A percentile compares a stretch with the other conserved stretches of the same genome.
These are phyloP conservation scores for Fusarium denticulatum DNA, from an alignment of 2,329 filamentous ascomycete species.

Conservation along the genomic window DNA sequence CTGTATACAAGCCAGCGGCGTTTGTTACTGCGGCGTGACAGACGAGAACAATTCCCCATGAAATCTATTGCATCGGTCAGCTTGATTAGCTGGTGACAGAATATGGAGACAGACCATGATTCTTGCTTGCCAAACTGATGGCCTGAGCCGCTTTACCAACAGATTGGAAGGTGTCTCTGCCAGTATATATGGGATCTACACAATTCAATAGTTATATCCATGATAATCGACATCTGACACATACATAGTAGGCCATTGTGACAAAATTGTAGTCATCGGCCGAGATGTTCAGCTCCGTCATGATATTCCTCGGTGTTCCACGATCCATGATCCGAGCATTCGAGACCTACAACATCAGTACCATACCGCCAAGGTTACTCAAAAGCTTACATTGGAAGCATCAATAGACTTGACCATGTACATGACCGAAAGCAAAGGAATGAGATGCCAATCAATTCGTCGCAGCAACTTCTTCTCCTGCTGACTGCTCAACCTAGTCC, in stretches of 20 bases:
- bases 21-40: background rate
- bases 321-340: background rate
- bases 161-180: background rate
- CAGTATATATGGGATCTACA: background rate
- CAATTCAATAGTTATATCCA: accelerated
- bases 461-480: background rate
- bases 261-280: background rate
- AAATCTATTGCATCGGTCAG: background rate
- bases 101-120: no score
- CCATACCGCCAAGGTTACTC: accelerated
- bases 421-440: background rate
- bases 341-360: background rate
- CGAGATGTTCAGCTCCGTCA: background rate
- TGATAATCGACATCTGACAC: no score
- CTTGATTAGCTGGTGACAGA: background rate
- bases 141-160: background rate
- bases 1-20: background rate
- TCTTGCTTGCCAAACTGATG: background rate
- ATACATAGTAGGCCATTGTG: background rate
- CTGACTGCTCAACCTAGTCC: background rate
- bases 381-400: background rate
- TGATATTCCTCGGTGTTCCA: background rate
- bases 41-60: accelerated
- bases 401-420: background rate
- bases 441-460: background rate